Evolutionary conservation across 805 yeast genomes (phyloP), one percentile per base, ranked within the genome.

Genomic region (Citeromyces matritensis): DNA sequence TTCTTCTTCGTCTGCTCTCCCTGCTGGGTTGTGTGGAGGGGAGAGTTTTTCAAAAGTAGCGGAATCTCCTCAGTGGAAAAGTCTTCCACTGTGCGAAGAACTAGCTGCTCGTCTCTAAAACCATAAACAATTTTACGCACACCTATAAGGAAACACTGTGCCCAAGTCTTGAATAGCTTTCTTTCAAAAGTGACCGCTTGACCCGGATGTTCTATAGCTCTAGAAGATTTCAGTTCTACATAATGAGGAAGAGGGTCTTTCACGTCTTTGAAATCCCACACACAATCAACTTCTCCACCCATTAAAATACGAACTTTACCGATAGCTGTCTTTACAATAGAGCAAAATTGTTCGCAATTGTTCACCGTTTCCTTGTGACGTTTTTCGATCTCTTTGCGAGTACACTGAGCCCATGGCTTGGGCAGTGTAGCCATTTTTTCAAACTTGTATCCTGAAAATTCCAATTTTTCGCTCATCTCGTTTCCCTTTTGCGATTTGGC

Each of bases 251-350:
- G 56, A 14, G 73, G 66, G 37, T 69, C 70, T 35, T 28, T 49
- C 34, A 50, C 47, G 30, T 44, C 46, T 19, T 41, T 39, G 43
- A 70, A 83, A 49, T 85, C 95, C 66, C 76, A 79, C 8, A 79
- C 77, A 49, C 95, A 79, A 52, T 88, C 97, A 13, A 88, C 82
- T 55, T 91, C 97, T 2, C 95, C 95, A 1, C 85, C 94, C 29
- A 85, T 51, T 5, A 82, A 49, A 28, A 84, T 53, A 38, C 67
- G 69, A 12, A 72, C 65, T 29, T 64, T 65, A 6, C 95, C 95
- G 10, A 88, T 72, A 3, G 94, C 93, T 0, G 95, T 77, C 42
- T 69, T 66, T 5, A 86, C 86, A n/a, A 88, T 77, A 1, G 83
- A 65, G 29, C 78, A 60, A 46, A 72, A 85, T 53, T 88, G 94